A percentile compares a stretch with the other conserved stretches of the same genome.
These are phyloP conservation scores for Aspergillus alliaceus DNA, from an alignment of 2,329 filamentous ascomycete species.

Conservation along the genomic window DNA sequence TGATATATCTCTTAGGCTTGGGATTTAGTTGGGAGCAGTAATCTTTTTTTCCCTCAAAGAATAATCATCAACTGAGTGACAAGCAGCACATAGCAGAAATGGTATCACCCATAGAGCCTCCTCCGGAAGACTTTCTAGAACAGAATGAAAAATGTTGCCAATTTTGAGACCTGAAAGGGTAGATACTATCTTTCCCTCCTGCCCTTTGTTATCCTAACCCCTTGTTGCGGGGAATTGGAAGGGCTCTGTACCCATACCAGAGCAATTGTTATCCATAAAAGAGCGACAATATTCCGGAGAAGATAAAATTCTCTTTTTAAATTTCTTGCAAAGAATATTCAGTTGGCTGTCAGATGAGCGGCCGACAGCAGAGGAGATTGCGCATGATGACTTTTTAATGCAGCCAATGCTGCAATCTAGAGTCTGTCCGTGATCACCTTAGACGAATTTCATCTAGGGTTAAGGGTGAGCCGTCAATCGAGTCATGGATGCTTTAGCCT, in stretches of 20 bases:
- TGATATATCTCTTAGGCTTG: constrained; percentile 10
- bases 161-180: constrained; percentile 19
- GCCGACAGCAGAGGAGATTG: constrained; percentile 28
- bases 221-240: constrained; percentile 28
- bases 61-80: constrained; percentile 11
- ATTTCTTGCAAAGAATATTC: constrained; percentile 32
- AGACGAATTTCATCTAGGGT: too few relatives aligned
- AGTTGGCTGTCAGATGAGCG: constrained; percentile 33
- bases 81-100: constrained; percentile 25
- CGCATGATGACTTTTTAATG: constrained; percentile 22
- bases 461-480: too few relatives aligned
- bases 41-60: constrained; percentile 19
- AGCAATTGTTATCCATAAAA: constrained; percentile 23
- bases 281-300: constrained; percentile 25
- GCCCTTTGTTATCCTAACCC: constrained; percentile 3
- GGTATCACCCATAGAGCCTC: constrained; percentile 22
- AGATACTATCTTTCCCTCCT: too few relatives aligned
- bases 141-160: constrained; percentile 9
- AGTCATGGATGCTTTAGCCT: too few relatives aligned
- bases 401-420: too few relatives aligned
- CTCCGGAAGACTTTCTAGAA: constrained; percentile 15
- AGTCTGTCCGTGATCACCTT: too few relatives aligned
- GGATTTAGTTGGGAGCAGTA: constrained; percentile 14
- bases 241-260: constrained; percentile 24
- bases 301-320: constrained; percentile 27